Evolutionary conservation across 805 yeast species (phyloP).

Genomic region (Pichia exigua): DNA sequence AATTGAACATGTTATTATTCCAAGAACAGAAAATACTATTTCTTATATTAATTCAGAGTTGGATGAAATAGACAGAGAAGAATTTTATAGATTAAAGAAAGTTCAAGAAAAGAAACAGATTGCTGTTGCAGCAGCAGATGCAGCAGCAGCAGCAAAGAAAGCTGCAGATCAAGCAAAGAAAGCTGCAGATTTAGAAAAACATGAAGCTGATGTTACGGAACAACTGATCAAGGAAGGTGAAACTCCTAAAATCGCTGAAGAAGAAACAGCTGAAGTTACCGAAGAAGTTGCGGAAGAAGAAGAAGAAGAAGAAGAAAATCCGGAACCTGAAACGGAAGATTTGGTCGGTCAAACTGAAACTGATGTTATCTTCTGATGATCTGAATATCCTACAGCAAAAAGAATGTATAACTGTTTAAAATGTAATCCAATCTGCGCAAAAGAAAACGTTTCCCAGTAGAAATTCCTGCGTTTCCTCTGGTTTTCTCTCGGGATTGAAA

Average conservation of each 20-base stretch:
- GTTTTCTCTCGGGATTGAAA: not conserved
- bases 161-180: constrained; percentile 14
- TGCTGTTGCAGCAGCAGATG: constrained; percentile 60
- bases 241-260: constrained; percentile 16
- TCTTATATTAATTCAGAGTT: constrained; percentile 86
- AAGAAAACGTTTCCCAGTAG: not conserved
- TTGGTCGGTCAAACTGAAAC: constrained; percentile 30
- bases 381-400: not conserved
- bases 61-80: constrained; percentile 97
- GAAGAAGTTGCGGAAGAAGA: constrained; percentile 14
- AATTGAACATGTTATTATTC: constrained; percentile 95
- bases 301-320: constrained; percentile 3
- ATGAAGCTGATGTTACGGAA: constrained; percentile 13
- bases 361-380: constrained; percentile 31
- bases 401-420: not conserved
- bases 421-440: not conserved
- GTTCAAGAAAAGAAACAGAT: constrained; percentile 91
- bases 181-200: constrained; percentile 9
- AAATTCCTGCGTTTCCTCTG: no score
- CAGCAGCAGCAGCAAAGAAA: constrained; percentile 36
- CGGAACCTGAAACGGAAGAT: constrained; percentile 11
- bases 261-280: constrained; percentile 12
- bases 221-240: constrained; percentile 8
- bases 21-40: constrained; percentile 95
- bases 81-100: constrained; percentile 91